Conservation (phyloP, 2,329 filamentous ascomycete species). For the Chrysoporthe austroafricana region DNA sequence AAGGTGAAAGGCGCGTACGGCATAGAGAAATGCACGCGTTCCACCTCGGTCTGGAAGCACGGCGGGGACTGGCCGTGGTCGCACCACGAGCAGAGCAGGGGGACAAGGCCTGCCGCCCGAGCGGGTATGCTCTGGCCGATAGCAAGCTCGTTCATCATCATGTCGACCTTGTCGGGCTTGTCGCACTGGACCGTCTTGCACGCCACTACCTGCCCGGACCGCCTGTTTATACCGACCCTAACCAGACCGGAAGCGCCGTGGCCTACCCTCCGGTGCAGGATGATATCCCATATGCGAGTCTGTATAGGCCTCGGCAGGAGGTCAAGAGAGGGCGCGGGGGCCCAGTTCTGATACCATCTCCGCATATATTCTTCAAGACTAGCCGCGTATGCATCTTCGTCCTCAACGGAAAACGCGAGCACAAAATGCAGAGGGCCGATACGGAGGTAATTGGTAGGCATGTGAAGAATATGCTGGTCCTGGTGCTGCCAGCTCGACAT, state of each 20-base stretch:
- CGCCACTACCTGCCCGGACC: constrained; percentile 22
- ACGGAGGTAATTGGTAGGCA: constrained; percentile 13
- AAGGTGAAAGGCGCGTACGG: constrained; percentile 26
- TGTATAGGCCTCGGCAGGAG: no score
- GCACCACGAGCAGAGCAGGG: constrained; percentile 5
- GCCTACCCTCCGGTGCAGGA: constrained; percentile 25
- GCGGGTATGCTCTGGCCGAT: not conserved
- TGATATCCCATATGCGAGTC: constrained; percentile 4
- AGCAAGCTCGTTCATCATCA: not conserved
- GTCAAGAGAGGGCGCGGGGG: no score
- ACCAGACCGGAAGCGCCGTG: constrained; percentile 27
- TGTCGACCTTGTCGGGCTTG: not conserved
- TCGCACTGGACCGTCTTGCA: constrained; percentile 24
- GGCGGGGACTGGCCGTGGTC: constrained; percentile 13
- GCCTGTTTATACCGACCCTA: constrained; percentile 19
- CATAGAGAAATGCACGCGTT: constrained; percentile 24
- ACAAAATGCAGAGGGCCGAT: constrained; percentile 16
- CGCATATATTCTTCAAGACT: constrained; percentile 5
- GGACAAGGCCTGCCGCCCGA: not conserved
- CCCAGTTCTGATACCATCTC: constrained; percentile 5
- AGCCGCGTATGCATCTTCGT: not conserved
- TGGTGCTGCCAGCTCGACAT: constrained; percentile 5
- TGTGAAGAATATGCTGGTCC: constrained; percentile 8
- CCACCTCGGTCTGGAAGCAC: not conserved
- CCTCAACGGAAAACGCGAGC: not conserved